These are phyloP conservation scores for Asterella californica DNA, from an alignment of 225 moss, liverwort and hornwort genomes.

Conservation along the genomic window DNA sequence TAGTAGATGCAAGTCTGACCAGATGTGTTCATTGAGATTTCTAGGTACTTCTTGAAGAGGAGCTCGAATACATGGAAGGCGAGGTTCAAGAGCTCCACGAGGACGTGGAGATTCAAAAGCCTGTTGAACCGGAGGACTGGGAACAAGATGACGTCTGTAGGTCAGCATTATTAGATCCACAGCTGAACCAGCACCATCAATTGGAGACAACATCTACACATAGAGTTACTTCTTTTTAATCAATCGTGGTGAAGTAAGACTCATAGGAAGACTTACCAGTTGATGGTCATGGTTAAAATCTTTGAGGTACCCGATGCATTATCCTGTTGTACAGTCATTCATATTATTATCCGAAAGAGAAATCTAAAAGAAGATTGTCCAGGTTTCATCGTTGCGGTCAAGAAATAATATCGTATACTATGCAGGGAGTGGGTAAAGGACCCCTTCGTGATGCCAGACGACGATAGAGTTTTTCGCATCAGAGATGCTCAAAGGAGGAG, in stretches of 20 bases:
- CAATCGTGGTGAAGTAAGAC: not conserved
- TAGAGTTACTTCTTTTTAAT: not conserved
- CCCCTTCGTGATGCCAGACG: conserved; percentile 83
- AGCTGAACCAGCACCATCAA: not conserved
- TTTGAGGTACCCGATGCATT: too few relatives aligned
- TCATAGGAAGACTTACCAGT: too few relatives aligned
- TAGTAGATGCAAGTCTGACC: too few relatives aligned
- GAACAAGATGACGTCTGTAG: conserved; percentile 48
- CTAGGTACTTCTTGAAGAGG: conserved; percentile 34
- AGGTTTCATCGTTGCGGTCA: too few relatives aligned
- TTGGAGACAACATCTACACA: not conserved
- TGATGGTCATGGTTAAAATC: too few relatives aligned
- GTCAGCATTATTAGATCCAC: conserved; percentile 22
- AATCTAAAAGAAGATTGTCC: too few relatives aligned
- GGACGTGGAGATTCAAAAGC: conserved; percentile 39
- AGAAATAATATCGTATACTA: too few relatives aligned
- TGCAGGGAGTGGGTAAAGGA: conserved; percentile 77
- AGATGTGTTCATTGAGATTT: too few relatives aligned
- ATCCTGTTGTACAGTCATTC: too few relatives aligned
- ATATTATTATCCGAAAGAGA: not conserved
- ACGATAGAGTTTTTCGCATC: conserved; percentile 76
- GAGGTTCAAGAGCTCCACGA: conserved; percentile 42
- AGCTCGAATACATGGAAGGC: conserved; percentile 26
- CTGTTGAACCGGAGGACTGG: conserved; percentile 37
- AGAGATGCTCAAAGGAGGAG: conserved; percentile 65